phyloP scores from a whole-genome alignment of 371 early-diverging fungal species.

The Syncephalis fuscata region DNA sequence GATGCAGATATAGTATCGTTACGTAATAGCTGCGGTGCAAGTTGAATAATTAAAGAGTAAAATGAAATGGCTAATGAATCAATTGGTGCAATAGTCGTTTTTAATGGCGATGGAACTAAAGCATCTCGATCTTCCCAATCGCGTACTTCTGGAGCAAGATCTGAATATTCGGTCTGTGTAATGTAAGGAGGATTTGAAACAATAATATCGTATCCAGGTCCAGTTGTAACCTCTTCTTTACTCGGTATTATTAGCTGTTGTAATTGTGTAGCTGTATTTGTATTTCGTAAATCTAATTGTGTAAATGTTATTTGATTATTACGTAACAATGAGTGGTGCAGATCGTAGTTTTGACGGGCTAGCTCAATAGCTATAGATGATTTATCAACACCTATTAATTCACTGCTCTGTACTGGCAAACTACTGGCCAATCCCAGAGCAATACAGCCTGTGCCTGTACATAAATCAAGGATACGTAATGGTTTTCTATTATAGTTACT shows the following conservation, averaged over 20 bases:
- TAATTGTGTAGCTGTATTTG: neutral
- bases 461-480: slow-evolving; percentile 66
- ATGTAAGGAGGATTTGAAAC: slow-evolving; percentile 89
- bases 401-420: slow-evolving; percentile 15
- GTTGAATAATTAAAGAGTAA: neutral
- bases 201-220: slow-evolving; percentile 35
- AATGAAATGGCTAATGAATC: slow-evolving; percentile 2
- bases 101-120: slow-evolving; percentile 28
- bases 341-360: slow-evolving; percentile 21
- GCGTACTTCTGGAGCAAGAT: slow-evolving; percentile 48
- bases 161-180: slow-evolving; percentile 41
- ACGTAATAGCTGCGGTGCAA: neutral
- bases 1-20: neutral
- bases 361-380: slow-evolving; percentile 23
- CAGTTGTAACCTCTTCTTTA: slow-evolving; percentile 1
- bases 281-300: slow-evolving; percentile 21
- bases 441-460: slow-evolving; percentile 82
- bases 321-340: slow-evolving; percentile 1
- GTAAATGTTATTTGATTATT: slow-evolving; percentile 16
- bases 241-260: neutral
- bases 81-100: neutral
- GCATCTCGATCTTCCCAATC: slow-evolving; percentile 80
- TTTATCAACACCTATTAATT: slow-evolving; percentile 16
- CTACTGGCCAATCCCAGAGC: slow-evolving; percentile 52
- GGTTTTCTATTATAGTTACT: neutral